Evolutionary conservation across 1,139 yeast genomes (phyloP).

Genomic region (Martiniozyma asiatica): DNA sequence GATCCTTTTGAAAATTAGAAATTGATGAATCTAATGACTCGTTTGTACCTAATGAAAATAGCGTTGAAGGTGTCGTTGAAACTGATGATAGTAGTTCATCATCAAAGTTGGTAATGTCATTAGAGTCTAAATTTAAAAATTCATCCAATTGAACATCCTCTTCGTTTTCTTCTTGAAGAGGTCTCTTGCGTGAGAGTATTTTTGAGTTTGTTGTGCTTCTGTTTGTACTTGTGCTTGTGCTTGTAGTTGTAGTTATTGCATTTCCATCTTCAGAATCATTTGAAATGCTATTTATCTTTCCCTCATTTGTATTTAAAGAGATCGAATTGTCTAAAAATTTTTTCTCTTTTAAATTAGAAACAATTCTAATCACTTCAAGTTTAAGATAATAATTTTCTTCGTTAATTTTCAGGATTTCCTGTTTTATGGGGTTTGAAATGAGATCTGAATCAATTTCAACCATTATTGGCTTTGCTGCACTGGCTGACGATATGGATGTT

Average conservation of each 20-base stretch:
- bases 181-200: neutral
- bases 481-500: neutral
- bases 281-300: neutral
- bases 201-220: neutral
- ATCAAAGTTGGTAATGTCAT: slow-evolving; percentile 6
- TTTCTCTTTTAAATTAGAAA: slow-evolving; percentile 20
- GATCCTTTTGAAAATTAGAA: too few relatives aligned
- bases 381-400: slow-evolving; percentile 26
- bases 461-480: slow-evolving; percentile 4
- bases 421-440: slow-evolving; percentile 20
- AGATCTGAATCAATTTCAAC: slow-evolving; percentile 13
- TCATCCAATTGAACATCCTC: neutral
- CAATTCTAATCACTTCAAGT: slow-evolving; percentile 23
- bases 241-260: too few relatives aligned
- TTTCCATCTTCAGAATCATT: neutral
- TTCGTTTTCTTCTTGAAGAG: slow-evolving; percentile 11
- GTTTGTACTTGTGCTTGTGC: neutral
- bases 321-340: neutral
- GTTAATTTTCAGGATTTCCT: slow-evolving; percentile 23
- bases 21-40: too few relatives aligned
- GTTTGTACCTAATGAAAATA: slow-evolving; percentile 15
- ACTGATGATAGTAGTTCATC: slow-evolving; percentile 13
- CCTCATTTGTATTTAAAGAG: neutral
- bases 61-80: slow-evolving; percentile 18
- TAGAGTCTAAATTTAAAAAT: slow-evolving; percentile 2